These are phyloP conservation scores for Pisolithus albus DNA, from an alignment of 768 basidiomycete genomes.

Conservation along the genomic window DNA sequence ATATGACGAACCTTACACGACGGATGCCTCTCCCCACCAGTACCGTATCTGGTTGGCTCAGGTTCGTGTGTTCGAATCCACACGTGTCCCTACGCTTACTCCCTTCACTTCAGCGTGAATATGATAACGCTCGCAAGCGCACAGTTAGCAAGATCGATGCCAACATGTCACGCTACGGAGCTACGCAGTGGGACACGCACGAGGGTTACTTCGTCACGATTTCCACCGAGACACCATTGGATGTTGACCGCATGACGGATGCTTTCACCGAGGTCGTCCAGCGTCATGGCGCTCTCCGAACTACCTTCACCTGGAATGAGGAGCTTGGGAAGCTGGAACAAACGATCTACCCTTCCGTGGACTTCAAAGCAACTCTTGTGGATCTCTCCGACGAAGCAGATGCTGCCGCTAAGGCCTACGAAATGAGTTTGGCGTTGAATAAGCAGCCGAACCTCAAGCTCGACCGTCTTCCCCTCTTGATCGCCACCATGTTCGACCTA, in stretches of 20 bases:
- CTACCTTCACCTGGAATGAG: slow-evolving; percentile 25
- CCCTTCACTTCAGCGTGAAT: slow-evolving; percentile 13
- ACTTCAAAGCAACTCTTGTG: slow-evolving; percentile 16
- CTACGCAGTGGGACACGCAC: slow-evolving; percentile 28
- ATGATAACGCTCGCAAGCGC: slow-evolving; percentile 24
- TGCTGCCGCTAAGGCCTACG: slow-evolving; percentile 21
- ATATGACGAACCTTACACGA: slow-evolving; percentile 25
- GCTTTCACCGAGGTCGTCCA: slow-evolving; percentile 22
- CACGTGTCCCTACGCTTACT: neutral
- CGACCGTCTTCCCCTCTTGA: slow-evolving; percentile 20
- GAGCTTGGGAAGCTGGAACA: slow-evolving; percentile 24
- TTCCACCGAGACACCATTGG: slow-evolving; percentile 18
- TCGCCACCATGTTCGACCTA: slow-evolving; percentile 21
- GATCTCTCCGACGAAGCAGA: slow-evolving; percentile 24
- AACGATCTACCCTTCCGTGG: slow-evolving; percentile 23
- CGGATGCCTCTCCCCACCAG: slow-evolving; percentile 19
- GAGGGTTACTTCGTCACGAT: slow-evolving; percentile 18
- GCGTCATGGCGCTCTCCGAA: slow-evolving; percentile 26
- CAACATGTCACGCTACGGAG: slow-evolving; percentile 27
- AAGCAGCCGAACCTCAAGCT: slow-evolving; percentile 19
- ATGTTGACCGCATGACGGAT: slow-evolving; percentile 21
- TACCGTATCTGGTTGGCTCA: slow-evolving; percentile 28
- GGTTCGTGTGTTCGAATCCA: slow-evolving; percentile 9
- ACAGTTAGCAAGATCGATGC: slow-evolving; percentile 22
- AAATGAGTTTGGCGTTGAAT: slow-evolving; percentile 19